Conservation (phyloP, 2,329 filamentous ascomycete genomes). For the Aspergillus tanneri region DNA sequence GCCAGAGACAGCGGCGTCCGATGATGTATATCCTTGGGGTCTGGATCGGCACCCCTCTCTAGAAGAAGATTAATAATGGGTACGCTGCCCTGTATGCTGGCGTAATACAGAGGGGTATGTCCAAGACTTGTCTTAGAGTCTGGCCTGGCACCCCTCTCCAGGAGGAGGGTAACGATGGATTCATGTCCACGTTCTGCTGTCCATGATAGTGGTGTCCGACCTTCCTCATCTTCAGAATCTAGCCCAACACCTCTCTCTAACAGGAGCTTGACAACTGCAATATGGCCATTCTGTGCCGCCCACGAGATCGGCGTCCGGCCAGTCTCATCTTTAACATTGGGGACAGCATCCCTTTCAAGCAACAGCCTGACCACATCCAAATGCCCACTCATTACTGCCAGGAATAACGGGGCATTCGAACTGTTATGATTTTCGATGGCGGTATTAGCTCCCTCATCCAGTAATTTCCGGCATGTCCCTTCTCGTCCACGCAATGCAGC, state of each 20-base stretch:
- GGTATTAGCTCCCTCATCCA: not conserved
- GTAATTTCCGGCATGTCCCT: not conserved
- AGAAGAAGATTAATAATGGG: not conserved
- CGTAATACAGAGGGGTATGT: not conserved
- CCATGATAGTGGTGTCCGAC: not conserved
- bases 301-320: not conserved
- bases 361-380: not conserved
- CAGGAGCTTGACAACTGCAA: not conserved
- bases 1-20: not conserved
- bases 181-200: not conserved
- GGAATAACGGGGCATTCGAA: slow-evolving; percentile 1
- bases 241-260: not conserved
- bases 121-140: not conserved
- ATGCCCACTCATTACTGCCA: not conserved
- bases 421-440: not conserved
- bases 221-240: not conserved
- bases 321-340: not conserved
- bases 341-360: not conserved
- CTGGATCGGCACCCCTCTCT: not conserved
- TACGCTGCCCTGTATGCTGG: not conserved
- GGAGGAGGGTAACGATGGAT: not conserved
- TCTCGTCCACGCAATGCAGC: not conserved
- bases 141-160: not conserved
- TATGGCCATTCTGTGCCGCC: slow-evolving; percentile 1
- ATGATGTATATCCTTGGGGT: not conserved